Base-by-base conservation (phyloP, 1,139 yeast species). In the Protomyces gravidus region DNA sequence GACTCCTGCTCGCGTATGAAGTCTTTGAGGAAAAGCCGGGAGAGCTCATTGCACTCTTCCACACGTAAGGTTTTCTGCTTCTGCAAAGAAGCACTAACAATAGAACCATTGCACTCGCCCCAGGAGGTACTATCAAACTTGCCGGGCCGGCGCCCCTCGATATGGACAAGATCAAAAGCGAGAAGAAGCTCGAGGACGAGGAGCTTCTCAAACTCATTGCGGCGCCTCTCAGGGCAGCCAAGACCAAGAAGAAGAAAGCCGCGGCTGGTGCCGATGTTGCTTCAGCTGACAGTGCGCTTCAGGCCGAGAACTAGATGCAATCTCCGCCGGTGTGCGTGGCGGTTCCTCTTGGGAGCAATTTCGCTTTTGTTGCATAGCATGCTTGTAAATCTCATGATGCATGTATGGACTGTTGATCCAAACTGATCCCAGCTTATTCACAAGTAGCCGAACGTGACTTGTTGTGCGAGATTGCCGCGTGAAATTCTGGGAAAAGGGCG, bases 21-120 rank as follows among this genome's bases (percentile, higher is more conserved):
- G 79, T 86, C 62, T 78, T 80, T 71, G 78, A 81, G 68, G 90
- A 84, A 69, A 84, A 82, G 75, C 84, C 83, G 33, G 66, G 63
- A 62, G 85, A 83, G 70, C 75, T 71, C 64, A 79, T 86, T 67
- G 89, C 87, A 45, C 89, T 86, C 75, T 83, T 77, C 72, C 86
- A 83, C 75, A 82, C 89, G 58, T 53, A 46, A 50, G 47, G 9
- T 19, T 13, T 13, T 6, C 42, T 36, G 36, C 4, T 15, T 26
- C 13, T 9, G 5, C 33, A 11, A 15, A 49, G 36, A 30, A 30
- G n/a, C n/a, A 30, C 36, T 30, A 5, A 30, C n/a, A 7, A 6
- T 36, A 53, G 58, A 66, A 86, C 94, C 52, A 80, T 86, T 68
- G 90, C 87, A 56, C 73, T 86, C 67, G 85, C 90, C 71, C 82